Percentiles rank a stretch among this genome's conserved stretches.
Conservation (phyloP, 1,284 basidiomycete genomes). For the Apiotrichum akiyoshidainum region DNA sequence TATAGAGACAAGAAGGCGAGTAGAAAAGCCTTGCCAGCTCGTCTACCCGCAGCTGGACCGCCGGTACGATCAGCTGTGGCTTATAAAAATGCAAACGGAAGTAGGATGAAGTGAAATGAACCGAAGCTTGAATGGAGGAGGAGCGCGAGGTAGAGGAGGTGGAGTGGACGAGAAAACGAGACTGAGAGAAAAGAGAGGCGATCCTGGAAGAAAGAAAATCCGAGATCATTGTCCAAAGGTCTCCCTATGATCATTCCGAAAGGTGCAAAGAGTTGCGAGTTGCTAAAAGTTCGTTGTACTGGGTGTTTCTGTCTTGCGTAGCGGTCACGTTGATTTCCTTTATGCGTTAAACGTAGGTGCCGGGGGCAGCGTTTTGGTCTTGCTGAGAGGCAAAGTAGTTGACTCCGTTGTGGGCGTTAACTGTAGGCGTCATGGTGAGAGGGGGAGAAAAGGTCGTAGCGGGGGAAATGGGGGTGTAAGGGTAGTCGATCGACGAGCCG, state of each 20-base stretch:
- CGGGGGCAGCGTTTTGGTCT: not conserved
- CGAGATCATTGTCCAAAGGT: not conserved
- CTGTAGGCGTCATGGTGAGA: slow-evolving; percentile 10
- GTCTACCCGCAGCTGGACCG: too few species aligned
- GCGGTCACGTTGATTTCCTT: not conserved
- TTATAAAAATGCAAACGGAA: too few species aligned
- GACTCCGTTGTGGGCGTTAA: not conserved
- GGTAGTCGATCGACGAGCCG: slow-evolving; percentile 14
- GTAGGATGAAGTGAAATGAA: too few species aligned
- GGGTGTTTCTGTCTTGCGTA: not conserved
- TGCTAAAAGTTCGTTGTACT: not conserved
- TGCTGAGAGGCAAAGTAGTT: slow-evolving; percentile 6
- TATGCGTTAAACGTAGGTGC: not conserved
- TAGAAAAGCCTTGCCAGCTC: not conserved
- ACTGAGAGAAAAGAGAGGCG: not conserved
- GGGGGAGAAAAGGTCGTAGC: slow-evolving; percentile 14
- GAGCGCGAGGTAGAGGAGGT: not conserved
- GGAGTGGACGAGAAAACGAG: too few species aligned
- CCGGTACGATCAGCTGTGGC: too few species aligned
- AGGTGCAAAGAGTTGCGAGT: not conserved
- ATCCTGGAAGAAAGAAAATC: not conserved
- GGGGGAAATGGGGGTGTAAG: slow-evolving; percentile 22
- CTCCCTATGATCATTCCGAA: not conserved
- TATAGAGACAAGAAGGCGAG: not conserved
- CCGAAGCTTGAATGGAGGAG: not conserved